phyloP scores from a whole-genome alignment of 2,329 filamentous ascomycete genomes.

The Arthrobotrys iridis region DNA sequence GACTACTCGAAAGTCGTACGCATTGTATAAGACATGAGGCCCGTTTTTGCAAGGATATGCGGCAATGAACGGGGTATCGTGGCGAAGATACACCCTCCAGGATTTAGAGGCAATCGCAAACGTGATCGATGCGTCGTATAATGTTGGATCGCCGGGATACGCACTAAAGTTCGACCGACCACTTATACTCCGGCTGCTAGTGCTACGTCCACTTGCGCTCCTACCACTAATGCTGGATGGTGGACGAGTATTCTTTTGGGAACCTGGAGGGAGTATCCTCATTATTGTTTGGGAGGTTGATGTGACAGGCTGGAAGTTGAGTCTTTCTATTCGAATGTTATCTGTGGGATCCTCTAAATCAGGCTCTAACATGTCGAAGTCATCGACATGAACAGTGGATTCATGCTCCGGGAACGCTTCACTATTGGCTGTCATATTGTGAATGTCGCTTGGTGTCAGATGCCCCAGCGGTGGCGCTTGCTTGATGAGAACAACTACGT shows the following conservation, averaged over 20 bases:
- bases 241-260: constrained; percentile 29
- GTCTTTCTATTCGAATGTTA: constrained; percentile 74
- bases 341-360: constrained; percentile 70
- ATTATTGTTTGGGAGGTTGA: constrained; percentile 43
- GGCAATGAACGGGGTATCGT: constrained; percentile 73
- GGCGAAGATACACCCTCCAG: constrained; percentile 72
- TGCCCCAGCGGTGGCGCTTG: constrained; percentile 67
- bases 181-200: constrained; percentile 49
- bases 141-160: constrained; percentile 39
- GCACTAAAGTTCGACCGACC: constrained; percentile 41
- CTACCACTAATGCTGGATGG: constrained; percentile 48
- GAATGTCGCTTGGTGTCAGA: constrained; percentile 70
- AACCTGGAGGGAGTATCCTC: constrained; percentile 45
- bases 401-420: constrained; percentile 73
- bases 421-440: constrained; percentile 73
- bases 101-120: constrained; percentile 70
- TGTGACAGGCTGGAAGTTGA: constrained; percentile 65
- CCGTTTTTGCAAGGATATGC: constrained; percentile 73
- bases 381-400: constrained; percentile 70
- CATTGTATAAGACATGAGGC: constrained; percentile 76
- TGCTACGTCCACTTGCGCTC: constrained; percentile 44
- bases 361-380: constrained; percentile 72
- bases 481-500: constrained; percentile 72
- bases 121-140: constrained; percentile 71
- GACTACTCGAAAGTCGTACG: constrained; percentile 71